Evolutionary conservation across 495 filamentous ascomycete genomes (phyloP).

Genomic region (Letharia lupina): DNA sequence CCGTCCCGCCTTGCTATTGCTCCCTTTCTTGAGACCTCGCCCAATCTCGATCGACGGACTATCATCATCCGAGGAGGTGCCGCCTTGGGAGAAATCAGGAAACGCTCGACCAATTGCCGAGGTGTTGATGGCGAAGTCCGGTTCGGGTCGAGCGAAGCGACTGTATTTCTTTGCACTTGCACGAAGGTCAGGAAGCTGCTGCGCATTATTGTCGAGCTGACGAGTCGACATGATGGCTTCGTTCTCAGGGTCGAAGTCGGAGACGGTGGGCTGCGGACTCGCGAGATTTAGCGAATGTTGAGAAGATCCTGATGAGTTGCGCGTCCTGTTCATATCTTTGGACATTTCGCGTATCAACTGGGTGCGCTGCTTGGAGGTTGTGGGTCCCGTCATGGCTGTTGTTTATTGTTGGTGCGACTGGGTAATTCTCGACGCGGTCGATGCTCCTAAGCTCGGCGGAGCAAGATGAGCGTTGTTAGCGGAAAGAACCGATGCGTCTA

Average conservation of each 20-base stretch:
- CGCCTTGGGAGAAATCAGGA: slow-evolving; percentile 48
- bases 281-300: slow-evolving; percentile 12
- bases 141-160: slow-evolving; percentile 30
- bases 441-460: neutral
- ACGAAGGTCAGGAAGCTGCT: slow-evolving; percentile 36
- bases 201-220: slow-evolving; percentile 34
- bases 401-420: neutral
- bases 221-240: slow-evolving; percentile 44
- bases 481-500: neutral
- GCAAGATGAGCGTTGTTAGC: neutral
- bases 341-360: slow-evolving; percentile 23
- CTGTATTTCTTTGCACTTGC: slow-evolving; percentile 27
- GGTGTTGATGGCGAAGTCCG: slow-evolving; percentile 50
- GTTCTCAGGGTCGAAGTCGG: slow-evolving; percentile 46
- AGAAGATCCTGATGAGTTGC: slow-evolving; percentile 18
- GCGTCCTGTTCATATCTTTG: slow-evolving; percentile 20
- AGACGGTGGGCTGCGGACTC: slow-evolving; percentile 30
- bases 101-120: slow-evolving; percentile 55
- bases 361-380: slow-evolving; percentile 19
- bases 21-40: slow-evolving; percentile 33
- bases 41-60: slow-evolving; percentile 41
- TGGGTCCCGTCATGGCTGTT: slow-evolving; percentile 15
- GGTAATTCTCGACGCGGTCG: neutral
- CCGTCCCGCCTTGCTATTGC: slow-evolving; percentile 32
- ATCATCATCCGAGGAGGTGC: slow-evolving; percentile 35